Evolutionary conservation across 352 stramenopile species (phyloP).

Genomic region (Thalassiosira livingstoniorum): DNA sequence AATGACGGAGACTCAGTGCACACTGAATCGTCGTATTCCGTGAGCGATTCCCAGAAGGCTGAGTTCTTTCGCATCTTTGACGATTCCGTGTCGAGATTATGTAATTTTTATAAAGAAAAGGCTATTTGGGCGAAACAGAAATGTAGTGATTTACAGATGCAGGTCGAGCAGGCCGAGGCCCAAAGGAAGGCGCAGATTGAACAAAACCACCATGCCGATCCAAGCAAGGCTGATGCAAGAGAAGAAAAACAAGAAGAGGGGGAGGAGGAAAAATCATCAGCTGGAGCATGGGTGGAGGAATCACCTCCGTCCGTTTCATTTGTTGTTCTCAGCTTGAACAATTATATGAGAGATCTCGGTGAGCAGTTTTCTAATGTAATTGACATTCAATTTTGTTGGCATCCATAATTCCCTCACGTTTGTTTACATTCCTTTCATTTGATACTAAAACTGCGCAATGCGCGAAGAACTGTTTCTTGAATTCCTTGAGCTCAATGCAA

Average conservation of each 20-base stretch:
- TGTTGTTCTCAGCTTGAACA: conserved; percentile 67
- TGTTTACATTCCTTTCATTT: too few species aligned
- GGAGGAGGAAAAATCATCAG: conserved; percentile 10
- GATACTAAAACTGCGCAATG: too few species aligned
- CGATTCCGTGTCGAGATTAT: conserved; percentile 64
- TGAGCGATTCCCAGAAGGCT: conserved; percentile 38
- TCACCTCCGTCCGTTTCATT: conserved; percentile 58
- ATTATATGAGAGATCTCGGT: conserved; percentile 72
- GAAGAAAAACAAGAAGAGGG: too few species aligned
- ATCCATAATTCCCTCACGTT: too few species aligned
- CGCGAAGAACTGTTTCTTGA: conserved; percentile 76
- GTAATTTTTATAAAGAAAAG: conserved; percentile 75
- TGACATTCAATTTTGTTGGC: too few species aligned
- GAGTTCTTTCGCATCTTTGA: conserved; percentile 66
- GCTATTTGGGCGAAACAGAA: conserved; percentile 66
- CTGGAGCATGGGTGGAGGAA: conserved; percentile 64
- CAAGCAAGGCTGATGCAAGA: too few species aligned
- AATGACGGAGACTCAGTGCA: conserved; percentile 45
- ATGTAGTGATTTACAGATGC: conserved; percentile 53
- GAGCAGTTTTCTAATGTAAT: too few species aligned
- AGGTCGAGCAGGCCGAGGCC: too few species aligned
- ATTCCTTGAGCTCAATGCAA: conserved; percentile 79
- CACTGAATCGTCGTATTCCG: conserved; percentile 43
- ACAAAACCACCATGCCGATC: too few species aligned
- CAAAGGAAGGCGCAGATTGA: too few species aligned